Evolutionary conservation across 2,329 filamentous ascomycete species (phyloP).

Genomic region (Pezicula radicicola): DNA sequence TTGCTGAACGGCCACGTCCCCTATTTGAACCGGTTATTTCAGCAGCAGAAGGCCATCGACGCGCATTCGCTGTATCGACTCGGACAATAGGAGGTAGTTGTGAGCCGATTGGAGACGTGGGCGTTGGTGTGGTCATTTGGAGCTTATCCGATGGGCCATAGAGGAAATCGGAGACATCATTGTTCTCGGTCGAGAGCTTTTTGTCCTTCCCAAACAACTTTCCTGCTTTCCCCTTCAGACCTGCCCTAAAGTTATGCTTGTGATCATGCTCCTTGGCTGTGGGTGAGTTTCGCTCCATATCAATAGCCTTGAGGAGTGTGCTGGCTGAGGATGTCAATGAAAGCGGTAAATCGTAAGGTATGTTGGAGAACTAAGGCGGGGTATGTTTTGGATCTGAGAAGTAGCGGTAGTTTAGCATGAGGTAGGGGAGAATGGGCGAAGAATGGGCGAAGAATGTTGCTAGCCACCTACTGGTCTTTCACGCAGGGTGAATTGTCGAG

Average conservation of each 20-base stretch:
- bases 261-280: slow-evolving; percentile 24
- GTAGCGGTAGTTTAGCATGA: too few species aligned
- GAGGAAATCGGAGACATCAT: slow-evolving; percentile 57
- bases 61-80: slow-evolving; percentile 46
- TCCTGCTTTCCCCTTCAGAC: slow-evolving; percentile 42
- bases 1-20: slow-evolving; percentile 23
- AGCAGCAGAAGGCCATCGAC: slow-evolving; percentile 46
- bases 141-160: slow-evolving; percentile 53
- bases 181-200: slow-evolving; percentile 29
- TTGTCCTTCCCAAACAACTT: slow-evolving; percentile 39
- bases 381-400: too few species aligned
- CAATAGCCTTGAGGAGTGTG: background rate
- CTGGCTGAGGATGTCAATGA: too few species aligned
- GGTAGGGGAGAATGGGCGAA: too few species aligned
- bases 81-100: slow-evolving; percentile 17
- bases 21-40: slow-evolving; percentile 30
- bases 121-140: slow-evolving; percentile 48
- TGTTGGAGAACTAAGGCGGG: too few species aligned
- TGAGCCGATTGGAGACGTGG: slow-evolving; percentile 18
- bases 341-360: too few species aligned
- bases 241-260: slow-evolving; percentile 39
- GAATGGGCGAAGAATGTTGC: too few species aligned
- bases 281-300: slow-evolving; percentile 19
- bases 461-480: too few species aligned
- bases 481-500: too few species aligned